phyloP scores from a whole-genome alignment of 1,284 basidiomycete species.

The Stereum hirsutum region DNA sequence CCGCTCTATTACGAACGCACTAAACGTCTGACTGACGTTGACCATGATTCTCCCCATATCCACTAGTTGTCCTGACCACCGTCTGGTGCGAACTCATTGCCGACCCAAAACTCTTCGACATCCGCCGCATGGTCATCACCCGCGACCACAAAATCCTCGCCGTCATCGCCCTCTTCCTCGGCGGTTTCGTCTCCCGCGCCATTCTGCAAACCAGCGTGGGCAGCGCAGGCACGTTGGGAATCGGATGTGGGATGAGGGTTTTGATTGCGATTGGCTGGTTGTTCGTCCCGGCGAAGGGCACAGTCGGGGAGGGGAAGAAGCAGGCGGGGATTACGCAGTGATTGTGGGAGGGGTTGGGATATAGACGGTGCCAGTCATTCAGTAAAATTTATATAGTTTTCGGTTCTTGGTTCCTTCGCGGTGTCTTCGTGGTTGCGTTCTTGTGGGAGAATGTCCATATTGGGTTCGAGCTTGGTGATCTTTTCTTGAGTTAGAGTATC shows the following conservation, averaged over 20 bases:
- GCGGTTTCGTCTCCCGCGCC: constrained; percentile 1
- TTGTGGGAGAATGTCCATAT: no score
- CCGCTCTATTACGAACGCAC: no score
- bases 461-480: no score
- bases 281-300: background rate
- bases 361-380: no score
- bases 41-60: background rate
- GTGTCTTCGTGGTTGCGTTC: no score
- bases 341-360: no score
- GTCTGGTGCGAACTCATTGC: constrained; percentile 83
- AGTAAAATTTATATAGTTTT: no score
- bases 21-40: background rate
- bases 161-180: background rate
- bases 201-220: background rate
- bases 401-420: no score
- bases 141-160: constrained; percentile 2
- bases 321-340: no score
- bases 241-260: background rate
- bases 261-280: background rate
- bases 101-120: background rate
- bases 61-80: constrained; percentile 59
- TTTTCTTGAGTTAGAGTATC: no score
- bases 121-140: background rate
- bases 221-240: background rate
- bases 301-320: background rate